Conservation (phyloP, 1,284 basidiomycete genomes). For the Mycosarcoma mackinlayi region DNA sequence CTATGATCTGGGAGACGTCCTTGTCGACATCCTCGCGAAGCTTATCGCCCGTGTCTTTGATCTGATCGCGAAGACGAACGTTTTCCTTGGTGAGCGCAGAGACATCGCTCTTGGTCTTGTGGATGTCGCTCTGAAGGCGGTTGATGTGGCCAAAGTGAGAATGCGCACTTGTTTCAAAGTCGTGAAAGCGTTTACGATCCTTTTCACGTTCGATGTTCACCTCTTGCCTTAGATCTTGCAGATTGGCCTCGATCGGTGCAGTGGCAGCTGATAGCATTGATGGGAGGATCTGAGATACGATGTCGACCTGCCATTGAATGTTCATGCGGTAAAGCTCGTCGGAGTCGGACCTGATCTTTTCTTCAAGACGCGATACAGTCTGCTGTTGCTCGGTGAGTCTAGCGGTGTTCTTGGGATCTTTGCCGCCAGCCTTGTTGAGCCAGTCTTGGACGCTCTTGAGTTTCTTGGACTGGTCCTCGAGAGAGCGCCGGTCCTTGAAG, state of each 20-base stretch:
- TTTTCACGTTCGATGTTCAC: constrained; percentile 10
- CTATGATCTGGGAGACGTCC: constrained; percentile 26
- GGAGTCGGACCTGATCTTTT: constrained; percentile 12
- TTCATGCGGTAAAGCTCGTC: constrained; percentile 16
- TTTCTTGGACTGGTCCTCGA: constrained; percentile 14
- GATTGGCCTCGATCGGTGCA: constrained; percentile 8
- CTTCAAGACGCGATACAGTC: neutral
- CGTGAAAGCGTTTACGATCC: constrained; percentile 11
- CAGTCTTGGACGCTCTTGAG: constrained; percentile 8
- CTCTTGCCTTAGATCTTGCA: constrained; percentile 11
- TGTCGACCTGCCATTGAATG: constrained; percentile 8
- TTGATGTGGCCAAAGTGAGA: constrained; percentile 1
- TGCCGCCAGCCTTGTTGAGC: constrained; percentile 8
- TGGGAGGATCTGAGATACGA: constrained; percentile 2
- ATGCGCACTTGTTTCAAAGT: neutral
- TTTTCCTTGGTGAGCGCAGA: constrained; percentile 9
- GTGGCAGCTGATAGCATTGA: neutral
- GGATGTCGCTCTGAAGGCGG: constrained; percentile 16
- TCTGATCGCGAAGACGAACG: constrained; percentile 9
- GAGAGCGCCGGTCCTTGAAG: constrained; percentile 14
- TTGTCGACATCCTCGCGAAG: constrained; percentile 27
- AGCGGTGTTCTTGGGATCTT: constrained; percentile 1
- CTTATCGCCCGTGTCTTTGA: constrained; percentile 1
- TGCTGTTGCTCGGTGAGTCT: constrained; percentile 14
- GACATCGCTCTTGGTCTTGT: constrained; percentile 11